Evolutionary conservation across 169 alveolate genomes (phyloP), one percentile per base, ranked within the genome.

Genomic region (Cryptosporidium parvum): DNA sequence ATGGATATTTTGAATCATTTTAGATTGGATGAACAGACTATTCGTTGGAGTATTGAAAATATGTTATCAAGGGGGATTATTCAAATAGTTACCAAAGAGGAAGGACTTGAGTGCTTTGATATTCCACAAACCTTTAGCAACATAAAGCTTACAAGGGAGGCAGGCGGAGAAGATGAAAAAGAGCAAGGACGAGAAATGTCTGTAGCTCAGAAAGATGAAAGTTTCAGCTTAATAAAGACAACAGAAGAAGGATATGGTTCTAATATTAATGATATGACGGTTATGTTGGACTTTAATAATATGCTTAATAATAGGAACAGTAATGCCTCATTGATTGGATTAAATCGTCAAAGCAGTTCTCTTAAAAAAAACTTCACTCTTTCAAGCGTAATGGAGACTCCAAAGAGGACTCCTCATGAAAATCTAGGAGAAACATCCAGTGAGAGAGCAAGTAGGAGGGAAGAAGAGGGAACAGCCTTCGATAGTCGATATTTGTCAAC

Each of bases 1-100:
- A 18, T 6, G 39, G 89, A 80, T 18, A 21, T 80, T 23, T 23
- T 80, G 69, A 37, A 48, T 8, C 68, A 80, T 33, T 80, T 80
- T 80, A 42, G 68, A 9, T 33, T 62, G 56, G 69, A 44, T n/a
- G 80, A 80, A 29, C 68, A 59, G 29, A 65, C 62, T 26, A 21
- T 80, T 16, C 73, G 89, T 45, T 80, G 89, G 89, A 80, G 42
- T 16, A 16, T 80, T 35, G 89, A 80, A 29, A 62, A 53, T 52
- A 80, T 80, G 89, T 14, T 59, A 1, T 62, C 75, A 9, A 80
- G 80, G 42, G 89, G 89, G 23, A 26, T 80, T 6, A 23, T 80
- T 16, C 62, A 33, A 42, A 35, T 62, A 12, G 33, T 23, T 5
- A 12, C 14, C 12, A 39, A 61, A 42, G 58, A 31, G 33, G 48